Evolutionary conservation across 2,329 filamentous ascomycete species (phyloP).

Genomic region (Exserohilum rostratum): DNA sequence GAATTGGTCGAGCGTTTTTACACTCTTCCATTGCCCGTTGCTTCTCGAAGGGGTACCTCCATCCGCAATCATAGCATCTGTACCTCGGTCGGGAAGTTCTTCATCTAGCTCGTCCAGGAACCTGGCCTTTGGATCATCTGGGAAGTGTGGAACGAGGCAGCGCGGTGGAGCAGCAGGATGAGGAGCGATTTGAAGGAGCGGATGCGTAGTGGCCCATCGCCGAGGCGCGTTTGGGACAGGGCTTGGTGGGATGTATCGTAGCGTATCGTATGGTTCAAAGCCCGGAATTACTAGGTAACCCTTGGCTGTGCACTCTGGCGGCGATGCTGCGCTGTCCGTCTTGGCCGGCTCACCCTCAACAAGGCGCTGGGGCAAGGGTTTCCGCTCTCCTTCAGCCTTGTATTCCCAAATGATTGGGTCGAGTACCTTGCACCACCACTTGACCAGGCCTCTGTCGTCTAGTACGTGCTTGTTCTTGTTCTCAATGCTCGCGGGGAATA

Average conservation of each 20-base stretch:
- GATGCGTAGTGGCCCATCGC: constrained; percentile 66
- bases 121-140: constrained; percentile 92
- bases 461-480: constrained; percentile 87
- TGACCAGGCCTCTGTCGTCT: constrained; percentile 86
- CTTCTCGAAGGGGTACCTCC: constrained; percentile 55
- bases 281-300: constrained; percentile 89
- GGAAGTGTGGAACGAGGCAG: constrained; percentile 87
- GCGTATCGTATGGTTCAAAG: constrained; percentile 79
- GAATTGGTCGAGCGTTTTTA: constrained; percentile 85
- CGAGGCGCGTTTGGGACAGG: constrained; percentile 48
- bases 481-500: constrained; percentile 90
- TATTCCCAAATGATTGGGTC: constrained; percentile 71
- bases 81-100: constrained; percentile 66
- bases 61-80: constrained; percentile 40
- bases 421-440: constrained; percentile 93
- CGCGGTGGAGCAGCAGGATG: constrained; percentile 73
- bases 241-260: constrained; percentile 73
- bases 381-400: constrained; percentile 50
- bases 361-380: constrained; percentile 39
- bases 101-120: constrained; percentile 90
- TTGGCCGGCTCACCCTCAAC: constrained; percentile 32
- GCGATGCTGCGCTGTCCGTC: constrained; percentile 19
- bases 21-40: constrained; percentile 78
- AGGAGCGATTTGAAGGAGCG: constrained; percentile 76
- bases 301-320: constrained; percentile 56